Evolutionary conservation across 1,284 basidiomycete genomes (phyloP), one percentile per base, ranked within the genome.

Genomic region (Moniliella sp.): DNA sequence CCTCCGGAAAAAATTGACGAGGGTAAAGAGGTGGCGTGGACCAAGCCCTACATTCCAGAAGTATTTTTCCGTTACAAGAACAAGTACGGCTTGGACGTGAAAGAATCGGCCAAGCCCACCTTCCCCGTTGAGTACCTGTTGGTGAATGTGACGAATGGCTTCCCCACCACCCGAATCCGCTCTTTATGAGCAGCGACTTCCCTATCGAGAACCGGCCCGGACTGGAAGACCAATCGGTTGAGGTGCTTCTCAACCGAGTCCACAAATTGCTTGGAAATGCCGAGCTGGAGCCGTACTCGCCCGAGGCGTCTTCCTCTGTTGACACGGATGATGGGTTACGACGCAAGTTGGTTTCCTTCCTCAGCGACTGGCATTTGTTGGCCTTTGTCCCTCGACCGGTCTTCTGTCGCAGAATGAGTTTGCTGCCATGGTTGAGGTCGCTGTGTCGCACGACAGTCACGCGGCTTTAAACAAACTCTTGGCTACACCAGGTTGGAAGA

Each of bases 41-140:
- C 35, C 73, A 41, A 72, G 78, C 39, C 17, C 69, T 86, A 59
- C 97, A 97, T 61, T n/a, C 91, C 91, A 0, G 91, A 99, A 57
- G 91, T 97, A 4, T 99, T 97, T 63, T 97, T 81, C 66, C 74
- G 81, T n/a, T 94, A 79, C 67, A 93, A 88, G 67, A 99, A 99
- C 62, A 82, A 93, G 58, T 99, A 99, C 60, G 78, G 78, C 2
- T 66, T 97, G 10, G 86, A 97, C 53, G 86, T 97, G 27, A 91
- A 97, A 69, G 86, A 91, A 67, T 86, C 77, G 39, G 91, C 91
- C 17, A 94, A 93, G 61, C 91, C 91, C 3, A 83, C 77, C 43
- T 99, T 99, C 66, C 91, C 91, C 91, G 86, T 97, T 19, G 91
- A 99, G 60, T 99, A 94, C 62, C 72, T 99, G 3, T 69, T 97